Base-by-base conservation (phyloP, 331 rosid genomes). In the Erythrophleum ivorense region DNA sequence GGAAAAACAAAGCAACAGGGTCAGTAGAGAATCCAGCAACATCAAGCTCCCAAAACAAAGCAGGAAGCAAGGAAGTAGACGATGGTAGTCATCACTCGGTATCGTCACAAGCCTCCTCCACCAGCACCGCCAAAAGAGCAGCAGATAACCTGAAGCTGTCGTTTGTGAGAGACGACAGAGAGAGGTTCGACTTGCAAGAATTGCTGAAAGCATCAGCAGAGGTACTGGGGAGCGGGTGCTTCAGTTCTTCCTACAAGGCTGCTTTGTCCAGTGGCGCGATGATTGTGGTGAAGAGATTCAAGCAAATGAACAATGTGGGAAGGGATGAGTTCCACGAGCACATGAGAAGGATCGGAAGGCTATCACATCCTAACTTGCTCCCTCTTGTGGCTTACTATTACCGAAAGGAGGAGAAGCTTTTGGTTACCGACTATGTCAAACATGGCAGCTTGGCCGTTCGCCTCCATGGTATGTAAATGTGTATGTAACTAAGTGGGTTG, bases 231-330 rank as follows among this genome's bases (percentile, higher is more conserved):
- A 91, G 97, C 78, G 95, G 98, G 14, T 82, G 68, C 80, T 87
- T 83, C 72, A 97, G 98, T 45, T 92, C 98, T 54, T 89, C 98
- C 36, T 96, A 96, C 80, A 96, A 92, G 88, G 98, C 97, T 29
- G 85, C 81, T 33, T 6, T 96, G 82, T 0, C 50, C 38, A 79
- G 19, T 21, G 97, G 98, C 6, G 75, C 88, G 4, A 58, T 43
- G 8, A 87, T 92, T 87, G 97, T 94, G 16, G 98, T 96, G 52
- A 96, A 96, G 93, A 89, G 97, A 79, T 92, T 88, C 73, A 92
- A 88, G 85, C 91, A 93, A 69, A 92, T 96, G 99, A 96, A 96
- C 90, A 93, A 92, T 73, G 88, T 91, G 9, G 92, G 88, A 0
- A 91, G 40, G 78, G 89, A 88, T 54, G 99, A 96, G 74, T 96